A percentile compares a stretch with the other conserved stretches of the same genome.
These are phyloP conservation scores for Camelina sativa DNA, from an alignment of 345 rosid genomes.

Conservation along the genomic window DNA sequence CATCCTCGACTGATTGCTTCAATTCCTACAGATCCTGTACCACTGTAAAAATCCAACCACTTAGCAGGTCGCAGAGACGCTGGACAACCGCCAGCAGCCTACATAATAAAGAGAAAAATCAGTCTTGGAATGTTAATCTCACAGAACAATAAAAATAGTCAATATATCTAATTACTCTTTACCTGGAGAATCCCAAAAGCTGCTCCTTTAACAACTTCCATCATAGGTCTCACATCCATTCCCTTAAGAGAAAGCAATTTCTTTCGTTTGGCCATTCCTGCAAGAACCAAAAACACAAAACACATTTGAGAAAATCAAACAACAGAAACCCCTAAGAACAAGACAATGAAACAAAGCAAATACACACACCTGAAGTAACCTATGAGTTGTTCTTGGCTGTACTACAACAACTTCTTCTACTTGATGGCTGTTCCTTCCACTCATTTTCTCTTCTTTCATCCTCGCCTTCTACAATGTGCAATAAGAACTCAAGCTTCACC, in stretches of 20 bases:
- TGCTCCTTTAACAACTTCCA: conserved; percentile 95
- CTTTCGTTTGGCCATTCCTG: conserved; percentile 87
- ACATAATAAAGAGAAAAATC: not conserved
- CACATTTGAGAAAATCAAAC: not conserved
- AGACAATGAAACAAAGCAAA: conserved; percentile 24
- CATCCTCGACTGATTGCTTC: conserved; percentile 56
- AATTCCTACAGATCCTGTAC: conserved; percentile 96
- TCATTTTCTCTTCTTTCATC: conserved; percentile 53
- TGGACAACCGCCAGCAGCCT: conserved; percentile 90
- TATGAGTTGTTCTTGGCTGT: conserved; percentile 71
- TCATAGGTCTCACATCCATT: conserved; percentile 89
- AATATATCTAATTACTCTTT: not conserved
- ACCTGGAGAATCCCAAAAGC: conserved; percentile 91
- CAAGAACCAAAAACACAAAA: conserved; percentile 58
- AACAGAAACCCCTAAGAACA: conserved; percentile 17
- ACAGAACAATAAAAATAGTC: not conserved
- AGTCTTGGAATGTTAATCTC: conserved; percentile 3
- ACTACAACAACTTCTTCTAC: conserved; percentile 51
- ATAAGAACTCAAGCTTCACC: too few relatives aligned
- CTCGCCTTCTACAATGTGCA: conserved; percentile 50
- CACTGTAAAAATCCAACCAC: conserved; percentile 94
- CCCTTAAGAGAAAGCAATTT: conserved; percentile 82
- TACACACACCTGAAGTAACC: conserved; percentile 68
- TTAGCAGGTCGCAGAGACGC: conserved; percentile 80
- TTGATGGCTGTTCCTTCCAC: conserved; percentile 52